Base-by-base conservation (phyloP, 768 basidiomycete genomes). In the Trametes gibbosa region DNA sequence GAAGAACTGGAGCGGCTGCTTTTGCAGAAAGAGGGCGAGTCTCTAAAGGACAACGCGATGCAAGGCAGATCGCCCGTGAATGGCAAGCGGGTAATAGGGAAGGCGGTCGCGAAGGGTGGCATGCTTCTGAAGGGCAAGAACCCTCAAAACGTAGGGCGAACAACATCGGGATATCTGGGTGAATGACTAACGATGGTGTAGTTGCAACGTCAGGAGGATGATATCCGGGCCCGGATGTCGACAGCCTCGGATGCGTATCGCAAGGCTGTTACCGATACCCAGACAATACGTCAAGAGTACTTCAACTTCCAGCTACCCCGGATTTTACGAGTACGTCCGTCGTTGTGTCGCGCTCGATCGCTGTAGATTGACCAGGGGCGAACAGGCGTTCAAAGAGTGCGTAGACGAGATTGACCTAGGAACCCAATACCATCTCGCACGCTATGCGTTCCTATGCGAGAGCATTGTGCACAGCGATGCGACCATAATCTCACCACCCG, bases 221-320 rank as follows among this genome's bases (percentile, higher is more conserved):
- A 98, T 70, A 85, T 96, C 50, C 80, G 97, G 56, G 77, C 83
- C 29, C 81, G 95, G 64, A 86, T 98, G 80, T 94, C 92, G 7
- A 76, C 77, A 46, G 85, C 90, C 10, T 93, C 92, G 24, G 96
- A 98, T 70, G 83, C 85, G 32, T 98, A 94, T 69, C 81, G 93
- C 56, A 95, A 97, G 73, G 87, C 92, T 1, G 87, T 97, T 29
- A 84, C 83, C 14, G 94, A 98, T 63, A 92, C 90, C 13, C 95
- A 98, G 71, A 77, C 85, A 5, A 85, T 92, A 76, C 82, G 95
- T 61, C 95, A 98, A 72, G 97, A 99, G 69, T 98, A 98, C 72
- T 99, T 97, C 74, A 96, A 98, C 72, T 90, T 96, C 68, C 96
- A 98, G 68, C 76, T 98, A 40, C 97, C 97, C 54, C 88, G 94